Base-by-base conservation (phyloP, 2,329 filamentous ascomycete species). In the Penicillium vulpinum region DNA sequence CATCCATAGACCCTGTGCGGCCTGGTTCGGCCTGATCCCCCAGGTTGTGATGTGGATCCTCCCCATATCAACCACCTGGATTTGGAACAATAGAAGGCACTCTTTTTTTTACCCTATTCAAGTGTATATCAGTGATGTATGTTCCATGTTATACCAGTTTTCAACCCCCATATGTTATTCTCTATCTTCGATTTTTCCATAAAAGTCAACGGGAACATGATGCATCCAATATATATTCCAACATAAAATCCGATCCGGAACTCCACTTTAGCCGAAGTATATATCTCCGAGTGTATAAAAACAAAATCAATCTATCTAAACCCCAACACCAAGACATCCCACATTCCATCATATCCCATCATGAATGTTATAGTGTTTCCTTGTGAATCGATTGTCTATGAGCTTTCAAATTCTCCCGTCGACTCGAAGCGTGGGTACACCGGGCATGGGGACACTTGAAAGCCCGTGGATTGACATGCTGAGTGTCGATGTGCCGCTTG, bases 371-470 rank as follows among this genome's bases (percentile, higher is more conserved):
- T 5, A 52, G n/a, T 0, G 1, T 26, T 26, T 52, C 54, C 21
- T 18, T 40, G 16, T 56, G 54, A 24, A 56, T 18, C 10, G 47
- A 24, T 16, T 45, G 40, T 18, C 33, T 44, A 41, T 56, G 53
- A 6, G 53, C 47, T 18, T 45, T 56, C 33, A 56, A n/a, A 28
- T 56, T 56, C 40, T 56, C 53, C 40, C n/a, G 40, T 18, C 53
- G 39, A 40, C 40, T 56, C 5, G 47, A 45, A 51, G 53, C 33
- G 7, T 46, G 53, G 2, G 22, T 13, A n/a, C 53, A 56, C 15
- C 5, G 15, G 16, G 53, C 47, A 45, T 5, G 15, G 13, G 53
- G 53, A 45, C 5, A 59, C 35, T 59, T 33, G 24, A 40, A 59
- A 13, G 26, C 45, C 5, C 44, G 8, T 1, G 54, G 57, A 28